Base-by-base conservation (phyloP, 352 stramenopile species). In the Phytophthora citrophthora region DNA sequence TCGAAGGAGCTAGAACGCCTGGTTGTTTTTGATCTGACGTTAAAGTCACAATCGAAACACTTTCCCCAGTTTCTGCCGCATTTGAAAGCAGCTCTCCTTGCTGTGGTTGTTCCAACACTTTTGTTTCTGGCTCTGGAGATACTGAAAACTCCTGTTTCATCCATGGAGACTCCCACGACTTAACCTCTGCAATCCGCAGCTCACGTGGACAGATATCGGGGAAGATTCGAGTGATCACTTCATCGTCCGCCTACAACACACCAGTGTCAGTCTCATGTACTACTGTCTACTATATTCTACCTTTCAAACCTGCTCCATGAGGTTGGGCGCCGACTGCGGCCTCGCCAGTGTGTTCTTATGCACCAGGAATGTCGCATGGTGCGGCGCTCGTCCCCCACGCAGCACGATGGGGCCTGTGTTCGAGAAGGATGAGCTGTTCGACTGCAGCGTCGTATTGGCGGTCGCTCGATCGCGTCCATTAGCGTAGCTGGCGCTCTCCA, bases 151-250 rank as follows among this genome's bases (percentile, higher is more conserved):
- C 41, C 18, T 61, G 56, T 5, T 89, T 45, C 82, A 93, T 91
- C 87, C 85, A 95, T 13, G 54, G 52, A 64, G 81, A 91, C n/a
- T 83, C 38, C 87, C 87, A 95, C 7, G 79, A 89, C n/a, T 81
- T 84, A 0, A 95, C 85, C 62, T 95, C 87, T 23, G 83, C 86
- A 52, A 95, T 81, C n/a, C 87, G 72, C 48, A 95, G 63, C 29
- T 90, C 78, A n/a, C 84, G 77, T 20, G 86, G 85, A 47, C 90
- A 90, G 20, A 95, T 72, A 61, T 95, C 87, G 1, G 83, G 83
- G 44, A 95, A 95, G 15, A 95, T 92, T 16, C 85, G 82, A 31
- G 76, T 62, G 60, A 89, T 88, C 36, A 81, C 64, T 20, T 77
- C 50, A 26, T 89, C 70, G 16, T 90, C 79, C 1, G 55, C 29